These are phyloP conservation scores for Setaria viridis DNA, from an alignment of 202 grass and related monocot species.

Conservation along the genomic window DNA sequence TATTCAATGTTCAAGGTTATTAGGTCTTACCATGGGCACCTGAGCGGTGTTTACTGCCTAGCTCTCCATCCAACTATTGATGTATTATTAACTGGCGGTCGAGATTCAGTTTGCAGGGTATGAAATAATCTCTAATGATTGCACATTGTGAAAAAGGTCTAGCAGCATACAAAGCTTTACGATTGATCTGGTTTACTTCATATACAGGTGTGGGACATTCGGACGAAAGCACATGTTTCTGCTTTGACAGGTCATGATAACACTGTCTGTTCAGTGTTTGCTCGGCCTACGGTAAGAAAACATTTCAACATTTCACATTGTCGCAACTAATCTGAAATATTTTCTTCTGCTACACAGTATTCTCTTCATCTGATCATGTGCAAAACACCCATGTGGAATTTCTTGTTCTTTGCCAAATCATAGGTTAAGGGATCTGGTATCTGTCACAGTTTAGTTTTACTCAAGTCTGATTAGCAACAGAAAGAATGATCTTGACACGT, in stretches of 20 bases:
- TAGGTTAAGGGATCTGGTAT: conserved; percentile 7
- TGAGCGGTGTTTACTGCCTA: conserved; percentile 98
- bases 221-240: conserved; percentile 96
- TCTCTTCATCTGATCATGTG: neutral
- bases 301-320: neutral
- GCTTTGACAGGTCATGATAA: conserved; percentile 98
- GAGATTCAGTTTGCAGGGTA: conserved; percentile 99
- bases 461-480: neutral
- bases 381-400: neutral
- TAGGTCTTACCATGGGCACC: conserved; percentile 97
- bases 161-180: neutral
- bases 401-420: conserved; percentile 14
- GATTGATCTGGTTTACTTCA: conserved; percentile 23
- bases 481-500: conserved; percentile 13
- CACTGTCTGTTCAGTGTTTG: conserved; percentile 97
- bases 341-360: neutral
- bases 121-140: conserved; percentile 26
- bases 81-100: conserved; percentile 86
- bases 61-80: conserved; percentile 97
- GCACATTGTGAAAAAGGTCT: conserved; percentile 34
- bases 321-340: conserved; percentile 3
- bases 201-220: conserved; percentile 91
- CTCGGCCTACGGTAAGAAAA: conserved; percentile 81
- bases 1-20: conserved; percentile 74
- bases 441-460: conserved; percentile 6